A percentile compares a stretch with the other conserved stretches of the same genome.
phyloP scores from a whole-genome alignment of 2,329 filamentous ascomycete genomes.

The Cryphonectria naterciae region DNA sequence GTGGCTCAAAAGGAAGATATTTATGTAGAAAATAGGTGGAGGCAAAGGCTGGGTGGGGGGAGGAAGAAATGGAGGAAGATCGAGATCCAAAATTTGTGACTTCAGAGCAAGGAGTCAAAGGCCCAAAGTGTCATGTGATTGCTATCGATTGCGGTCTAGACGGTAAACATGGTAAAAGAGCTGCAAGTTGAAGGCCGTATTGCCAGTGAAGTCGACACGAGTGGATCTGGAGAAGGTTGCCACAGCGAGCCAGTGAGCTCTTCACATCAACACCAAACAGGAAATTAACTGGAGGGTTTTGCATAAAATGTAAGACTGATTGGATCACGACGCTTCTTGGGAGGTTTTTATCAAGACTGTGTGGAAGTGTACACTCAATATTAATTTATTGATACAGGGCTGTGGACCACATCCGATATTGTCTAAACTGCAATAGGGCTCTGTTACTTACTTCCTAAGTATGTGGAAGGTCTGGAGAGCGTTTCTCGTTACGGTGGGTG shows the following conservation, averaged over 20 bases:
- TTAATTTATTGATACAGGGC: too few species aligned
- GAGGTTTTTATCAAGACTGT: not conserved
- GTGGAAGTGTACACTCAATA: too few species aligned
- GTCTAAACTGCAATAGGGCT: too few species aligned
- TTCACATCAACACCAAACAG: too few species aligned
- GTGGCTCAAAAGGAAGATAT: not conserved
- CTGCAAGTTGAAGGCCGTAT: not conserved
- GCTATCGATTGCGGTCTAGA: too few species aligned
- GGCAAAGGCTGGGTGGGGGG: not conserved
- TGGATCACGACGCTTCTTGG: not conserved
- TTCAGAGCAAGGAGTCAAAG: not conserved
- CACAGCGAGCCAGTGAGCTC: not conserved
- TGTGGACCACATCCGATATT: too few species aligned
- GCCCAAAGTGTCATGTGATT: not conserved
- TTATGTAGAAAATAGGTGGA: not conserved
- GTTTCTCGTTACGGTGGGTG: too few species aligned
- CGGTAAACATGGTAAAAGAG: not conserved
- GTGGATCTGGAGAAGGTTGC: not conserved
- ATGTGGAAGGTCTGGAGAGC: too few species aligned
- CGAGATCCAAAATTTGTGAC: not conserved
- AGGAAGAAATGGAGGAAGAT: not conserved
- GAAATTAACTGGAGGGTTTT: too few species aligned
- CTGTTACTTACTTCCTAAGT: too few species aligned
- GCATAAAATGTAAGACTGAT: too few species aligned
- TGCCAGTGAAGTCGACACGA: not conserved